Evolutionary conservation across 2,329 filamentous ascomycete species (phyloP), one percentile per base, ranked within the genome.

Genomic region (Cordyceps fumosorosea): DNA sequence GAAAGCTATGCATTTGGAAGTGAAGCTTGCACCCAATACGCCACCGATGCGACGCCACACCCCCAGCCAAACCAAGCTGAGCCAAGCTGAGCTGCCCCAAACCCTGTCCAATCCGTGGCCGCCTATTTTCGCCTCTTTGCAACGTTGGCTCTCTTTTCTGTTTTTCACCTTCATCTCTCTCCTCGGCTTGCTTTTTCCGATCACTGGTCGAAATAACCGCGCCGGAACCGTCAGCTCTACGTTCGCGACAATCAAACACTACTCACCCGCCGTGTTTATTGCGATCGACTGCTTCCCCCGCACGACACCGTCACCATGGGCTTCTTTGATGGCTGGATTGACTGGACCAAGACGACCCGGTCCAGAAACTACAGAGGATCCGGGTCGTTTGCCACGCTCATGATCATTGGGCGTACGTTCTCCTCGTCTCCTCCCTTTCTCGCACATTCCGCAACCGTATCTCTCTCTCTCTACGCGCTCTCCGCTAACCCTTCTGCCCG

Each of bases 401-500:
- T 99, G 77, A 97, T 99, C 73, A 88, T 98, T 68, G 93, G 91
- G 67, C 92, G 93, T 97, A 84, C 74, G 91, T 85, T 57, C 14
- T 37, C 4, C 22, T n/a, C 47, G 62, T 42, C 66, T 60, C 29
- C 12, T 14, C 57, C 48, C 56, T 40, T 65, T 48, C 44, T 22
- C 18, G 5, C 6, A 8, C 29, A n/a, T 20, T 24, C 45, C 26
- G 12, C 20, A 42, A 16, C 45, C 20, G 14, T 10, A 14, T 44
- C 54, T 11, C 56, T 42, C 56, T 42, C 18, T 4, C 24, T 22
- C 11, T 12, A 24, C 8, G 24, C 24, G 22, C 6, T 5, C 18
- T 11, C 16, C 8, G 62, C 63, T 60, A 32, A 58, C 40, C 24
- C 37, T 44, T 52, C 18, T 50, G 22, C 47, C 20, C 29, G 29